phyloP scores from a whole-genome alignment of 192 early-diverging fungal species.

The Entomortierella beljakovae region DNA sequence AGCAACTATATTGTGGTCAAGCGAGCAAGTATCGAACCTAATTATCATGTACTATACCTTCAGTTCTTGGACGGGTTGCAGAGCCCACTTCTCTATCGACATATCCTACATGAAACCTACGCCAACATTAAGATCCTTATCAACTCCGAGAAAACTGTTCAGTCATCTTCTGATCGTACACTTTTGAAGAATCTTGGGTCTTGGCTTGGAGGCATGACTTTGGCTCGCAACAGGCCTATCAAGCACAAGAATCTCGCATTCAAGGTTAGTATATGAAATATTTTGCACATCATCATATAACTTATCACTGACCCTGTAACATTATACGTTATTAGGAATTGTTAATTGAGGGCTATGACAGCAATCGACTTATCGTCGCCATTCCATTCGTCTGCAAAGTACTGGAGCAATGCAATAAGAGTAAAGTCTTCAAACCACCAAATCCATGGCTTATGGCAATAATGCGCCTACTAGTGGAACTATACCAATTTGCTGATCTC shows the following conservation, averaged over 20 bases:
- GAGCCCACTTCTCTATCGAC: slow-evolving; percentile 71
- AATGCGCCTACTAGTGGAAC: slow-evolving; percentile 89
- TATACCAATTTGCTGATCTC: slow-evolving; percentile 93
- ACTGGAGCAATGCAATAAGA: slow-evolving; percentile 86
- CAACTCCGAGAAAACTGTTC: slow-evolving; percentile 93
- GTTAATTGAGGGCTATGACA: slow-evolving; percentile 91
- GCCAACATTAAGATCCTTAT: slow-evolving; percentile 88
- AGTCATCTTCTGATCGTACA: slow-evolving; percentile 88
- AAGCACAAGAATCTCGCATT: slow-evolving; percentile 95
- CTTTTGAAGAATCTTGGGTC: slow-evolving; percentile 96
- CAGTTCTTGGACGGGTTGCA: slow-evolving; percentile 83
- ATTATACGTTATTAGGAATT: slow-evolving; percentile 70
- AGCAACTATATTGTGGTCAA: slow-evolving; percentile 95
- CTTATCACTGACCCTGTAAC: slow-evolving; percentile 14
- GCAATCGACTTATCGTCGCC: slow-evolving; percentile 89
- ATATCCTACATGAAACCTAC: slow-evolving; percentile 91
- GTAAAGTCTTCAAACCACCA: slow-evolving; percentile 92
- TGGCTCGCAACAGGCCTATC: slow-evolving; percentile 95
- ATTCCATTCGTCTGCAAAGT: slow-evolving; percentile 99
- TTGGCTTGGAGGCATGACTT: slow-evolving; percentile 97
- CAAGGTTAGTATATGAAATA: slow-evolving; percentile 68
- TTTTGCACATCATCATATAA: neutral
- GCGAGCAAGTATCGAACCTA: slow-evolving; percentile 95
- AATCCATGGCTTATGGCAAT: slow-evolving; percentile 99
- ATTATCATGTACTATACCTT: slow-evolving; percentile 94